These are phyloP conservation scores for Diaporthe citriasiana DNA, from an alignment of 2,329 filamentous ascomycete species.

Conservation along the genomic window DNA sequence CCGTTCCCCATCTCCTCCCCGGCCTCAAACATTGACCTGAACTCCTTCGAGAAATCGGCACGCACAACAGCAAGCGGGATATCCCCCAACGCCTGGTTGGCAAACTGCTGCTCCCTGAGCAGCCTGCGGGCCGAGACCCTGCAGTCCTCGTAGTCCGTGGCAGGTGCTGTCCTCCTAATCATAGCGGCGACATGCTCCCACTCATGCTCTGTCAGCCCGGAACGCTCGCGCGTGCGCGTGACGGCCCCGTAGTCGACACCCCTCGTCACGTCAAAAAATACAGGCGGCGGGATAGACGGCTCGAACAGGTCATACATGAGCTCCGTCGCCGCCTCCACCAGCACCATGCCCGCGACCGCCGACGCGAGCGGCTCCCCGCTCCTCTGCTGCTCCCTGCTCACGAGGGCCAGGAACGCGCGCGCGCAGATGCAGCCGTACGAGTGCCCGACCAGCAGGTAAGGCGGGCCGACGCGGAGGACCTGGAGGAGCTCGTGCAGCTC, in stretches of 20 bases:
- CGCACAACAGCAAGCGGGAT: conserved; percentile 9
- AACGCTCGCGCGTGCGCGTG: conserved; percentile 20
- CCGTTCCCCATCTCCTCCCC: conserved; percentile 12
- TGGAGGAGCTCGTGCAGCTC: conserved; percentile 5
- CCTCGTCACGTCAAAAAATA: conserved; percentile 5
- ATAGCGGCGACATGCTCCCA: conserved; percentile 12
- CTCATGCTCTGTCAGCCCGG: conserved; percentile 14
- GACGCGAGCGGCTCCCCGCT: background rate
- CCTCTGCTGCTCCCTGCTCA: background rate
- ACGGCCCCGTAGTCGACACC: conserved; percentile 6
- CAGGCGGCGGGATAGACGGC: conserved; percentile 17
- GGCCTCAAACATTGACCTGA: conserved; percentile 7
- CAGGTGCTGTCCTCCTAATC: background rate
- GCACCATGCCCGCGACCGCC: conserved; percentile 1
- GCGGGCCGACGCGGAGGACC: background rate
- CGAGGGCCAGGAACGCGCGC: conserved; percentile 8
- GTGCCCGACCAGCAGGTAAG: conserved; percentile 1
- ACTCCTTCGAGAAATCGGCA: conserved; percentile 26
- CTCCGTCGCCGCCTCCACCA: conserved; percentile 20
- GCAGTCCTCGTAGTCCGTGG: conserved; percentile 17
- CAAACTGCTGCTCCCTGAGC: conserved; percentile 23
- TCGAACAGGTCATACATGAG: conserved; percentile 26
- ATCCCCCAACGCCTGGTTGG: background rate
- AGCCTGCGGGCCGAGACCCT: conserved; percentile 8
- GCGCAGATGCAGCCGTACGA: conserved; percentile 29